Evolutionary conservation across 2,329 filamentous ascomycete genomes (phyloP).

Genomic region (Beauveria rudraprayagi): DNA sequence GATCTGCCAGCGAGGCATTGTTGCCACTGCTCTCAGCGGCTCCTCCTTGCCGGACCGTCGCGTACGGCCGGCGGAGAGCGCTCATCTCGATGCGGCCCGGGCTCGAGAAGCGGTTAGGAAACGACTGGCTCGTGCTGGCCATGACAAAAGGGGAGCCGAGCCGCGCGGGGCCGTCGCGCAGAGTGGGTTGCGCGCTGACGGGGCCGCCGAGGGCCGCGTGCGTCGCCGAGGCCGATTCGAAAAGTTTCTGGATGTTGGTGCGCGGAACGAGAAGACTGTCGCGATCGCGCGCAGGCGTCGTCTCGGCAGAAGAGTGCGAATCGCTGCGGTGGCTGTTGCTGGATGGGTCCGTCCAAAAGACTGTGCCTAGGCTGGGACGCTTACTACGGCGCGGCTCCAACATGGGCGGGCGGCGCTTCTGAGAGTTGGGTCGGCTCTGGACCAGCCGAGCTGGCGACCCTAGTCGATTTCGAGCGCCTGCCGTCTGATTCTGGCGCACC

Average conservation of each 20-base stretch:
- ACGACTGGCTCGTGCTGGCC: constrained; percentile 46
- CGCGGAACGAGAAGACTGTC: constrained; percentile 35
- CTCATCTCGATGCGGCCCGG: constrained; percentile 37
- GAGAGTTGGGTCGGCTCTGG: constrained; percentile 42
- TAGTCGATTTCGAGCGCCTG: constrained; percentile 39
- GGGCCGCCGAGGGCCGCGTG: constrained; percentile 15
- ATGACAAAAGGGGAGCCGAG: constrained; percentile 53
- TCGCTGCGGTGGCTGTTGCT: constrained; percentile 16
- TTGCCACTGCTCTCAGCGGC: constrained; percentile 20
- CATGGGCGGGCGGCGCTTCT: constrained; percentile 44
- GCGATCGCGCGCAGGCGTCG: constrained; percentile 23
- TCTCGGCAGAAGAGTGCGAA: constrained; percentile 20
- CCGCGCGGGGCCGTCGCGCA: constrained; percentile 30
- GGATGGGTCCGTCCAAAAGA: constrained; percentile 44
- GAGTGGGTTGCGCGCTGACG: constrained; percentile 15
- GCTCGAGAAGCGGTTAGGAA: constrained; percentile 49
- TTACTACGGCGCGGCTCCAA: constrained; percentile 41
- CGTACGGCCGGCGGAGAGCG: constrained; percentile 43
- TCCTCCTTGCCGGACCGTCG: constrained; percentile 44
- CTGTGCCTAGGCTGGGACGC: constrained; percentile 46
- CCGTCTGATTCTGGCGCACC: constrained; percentile 38
- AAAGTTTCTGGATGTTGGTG: constrained; percentile 33
- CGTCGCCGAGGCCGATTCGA: constrained; percentile 21
- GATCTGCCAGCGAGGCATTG: constrained; percentile 37
- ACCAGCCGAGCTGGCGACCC: constrained; percentile 46